Evolutionary conservation across 2,329 filamentous ascomycete genomes (phyloP).

Genomic region (Erysiphe neolycopersici): DNA sequence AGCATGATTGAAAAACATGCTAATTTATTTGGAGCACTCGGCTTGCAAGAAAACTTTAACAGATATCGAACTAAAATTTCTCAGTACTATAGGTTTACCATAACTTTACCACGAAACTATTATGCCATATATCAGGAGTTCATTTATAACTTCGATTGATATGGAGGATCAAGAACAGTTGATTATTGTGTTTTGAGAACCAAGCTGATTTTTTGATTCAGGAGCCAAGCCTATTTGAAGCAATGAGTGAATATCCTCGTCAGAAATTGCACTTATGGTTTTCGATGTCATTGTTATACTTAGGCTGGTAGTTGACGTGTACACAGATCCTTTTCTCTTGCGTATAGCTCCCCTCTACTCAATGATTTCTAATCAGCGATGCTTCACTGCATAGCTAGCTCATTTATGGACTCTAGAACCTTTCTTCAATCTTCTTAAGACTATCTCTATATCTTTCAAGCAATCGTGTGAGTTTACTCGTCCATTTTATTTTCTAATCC

Average conservation of each 20-base stretch:
- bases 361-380: neutral
- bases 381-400: neutral
- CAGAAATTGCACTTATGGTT: neutral
- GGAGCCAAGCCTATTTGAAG: conserved; percentile 5
- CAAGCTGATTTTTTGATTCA: conserved; percentile 11
- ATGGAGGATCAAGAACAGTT: neutral
- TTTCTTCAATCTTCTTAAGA: no score
- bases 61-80: no score
- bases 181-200: conserved; percentile 4
- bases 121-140: neutral
- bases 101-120: neutral
- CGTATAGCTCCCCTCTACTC: neutral
- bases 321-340: conserved; percentile 2
- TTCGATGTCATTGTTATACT: neutral
- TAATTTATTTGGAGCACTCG: no score
- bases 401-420: neutral
- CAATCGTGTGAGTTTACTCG: neutral
- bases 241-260: neutral
- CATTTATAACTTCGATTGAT: neutral
- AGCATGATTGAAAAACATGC: no score
- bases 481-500: neutral
- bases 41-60: no score
- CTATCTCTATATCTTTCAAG: no score
- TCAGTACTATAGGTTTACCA: neutral
- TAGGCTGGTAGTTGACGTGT: conserved; percentile 3